Conservation (phyloP, 371 early-diverging fungal genomes). For the Apophysomyces elegans region DNA sequence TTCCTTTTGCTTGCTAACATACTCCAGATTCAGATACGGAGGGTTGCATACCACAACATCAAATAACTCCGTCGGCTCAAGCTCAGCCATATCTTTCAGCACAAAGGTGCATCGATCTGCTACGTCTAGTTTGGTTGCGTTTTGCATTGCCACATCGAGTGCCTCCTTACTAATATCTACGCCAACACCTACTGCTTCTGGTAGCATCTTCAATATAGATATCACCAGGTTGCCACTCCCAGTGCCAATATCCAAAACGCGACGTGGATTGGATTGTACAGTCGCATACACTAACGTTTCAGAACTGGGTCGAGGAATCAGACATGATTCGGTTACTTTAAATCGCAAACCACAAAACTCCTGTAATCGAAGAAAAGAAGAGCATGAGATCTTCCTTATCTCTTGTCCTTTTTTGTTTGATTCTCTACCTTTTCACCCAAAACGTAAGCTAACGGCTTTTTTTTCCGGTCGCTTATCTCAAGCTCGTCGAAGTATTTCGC, state of each 20-base stretch:
- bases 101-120: slow-evolving; percentile 35
- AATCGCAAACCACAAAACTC: slow-evolving; percentile 63
- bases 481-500: slow-evolving; percentile 11
- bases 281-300: slow-evolving; percentile 65
- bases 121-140: slow-evolving; percentile 40
- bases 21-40: slow-evolving; percentile 63
- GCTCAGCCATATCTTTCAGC: slow-evolving; percentile 45
- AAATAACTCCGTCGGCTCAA: slow-evolving; percentile 37
- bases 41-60: slow-evolving; percentile 80
- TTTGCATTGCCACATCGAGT: slow-evolving; percentile 56
- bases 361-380: slow-evolving; percentile 18
- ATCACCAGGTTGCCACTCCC: slow-evolving; percentile 76
- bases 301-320: slow-evolving; percentile 76
- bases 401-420: too few species aligned
- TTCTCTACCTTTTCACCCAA: slow-evolving; percentile 53
- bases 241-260: slow-evolving; percentile 75
- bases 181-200: slow-evolving; percentile 53
- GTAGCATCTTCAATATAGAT: slow-evolving; percentile 51
- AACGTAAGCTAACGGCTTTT: slow-evolving; percentile 63
- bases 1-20: slow-evolving; percentile 27
- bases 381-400: not conserved
- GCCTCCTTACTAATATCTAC: slow-evolving; percentile 71
- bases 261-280: slow-evolving; percentile 20
- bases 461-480: slow-evolving; percentile 29
- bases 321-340: slow-evolving; percentile 63